These are phyloP conservation scores for Pharnaceum exiguum DNA, from an alignment of 148 eudicot species.

Conservation along the genomic window DNA sequence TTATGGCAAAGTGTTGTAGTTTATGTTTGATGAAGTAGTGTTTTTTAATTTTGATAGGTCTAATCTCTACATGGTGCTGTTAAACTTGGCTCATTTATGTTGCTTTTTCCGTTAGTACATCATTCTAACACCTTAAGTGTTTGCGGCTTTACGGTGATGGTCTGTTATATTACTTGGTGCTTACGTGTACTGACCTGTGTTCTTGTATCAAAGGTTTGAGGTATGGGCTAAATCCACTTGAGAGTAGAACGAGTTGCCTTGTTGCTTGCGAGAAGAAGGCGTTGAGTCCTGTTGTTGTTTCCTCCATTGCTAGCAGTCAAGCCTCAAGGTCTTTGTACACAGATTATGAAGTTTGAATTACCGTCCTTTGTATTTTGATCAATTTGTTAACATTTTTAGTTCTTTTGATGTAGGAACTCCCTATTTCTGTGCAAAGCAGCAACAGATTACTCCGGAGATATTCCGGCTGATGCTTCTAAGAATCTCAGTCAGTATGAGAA, in stretches of 20 bases:
- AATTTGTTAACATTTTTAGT: not conserved
- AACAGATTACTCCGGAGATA: conserved; percentile 71
- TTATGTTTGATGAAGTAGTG: too few species aligned
- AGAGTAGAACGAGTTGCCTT: conserved; percentile 35
- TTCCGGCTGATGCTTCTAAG: conserved; percentile 40
- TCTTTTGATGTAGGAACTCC: conserved; percentile 37
- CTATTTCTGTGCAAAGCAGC: conserved; percentile 69
- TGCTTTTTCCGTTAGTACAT: too few species aligned
- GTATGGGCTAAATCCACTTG: conserved; percentile 29
- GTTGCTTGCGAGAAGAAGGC: conserved; percentile 30
- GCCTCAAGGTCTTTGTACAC: conserved; percentile 38
- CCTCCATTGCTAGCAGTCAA: conserved; percentile 19
- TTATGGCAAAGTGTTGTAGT: too few species aligned
- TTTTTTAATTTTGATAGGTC: conserved; percentile 20
- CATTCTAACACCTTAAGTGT: too few species aligned
- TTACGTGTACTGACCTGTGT: too few species aligned
- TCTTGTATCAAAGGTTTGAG: too few species aligned
- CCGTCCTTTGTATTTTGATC: too few species aligned
- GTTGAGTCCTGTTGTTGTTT: conserved; percentile 25
- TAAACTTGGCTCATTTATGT: too few species aligned
- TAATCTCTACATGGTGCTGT: too few species aligned
- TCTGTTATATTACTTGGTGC: too few species aligned
- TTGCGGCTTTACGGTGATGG: too few species aligned
- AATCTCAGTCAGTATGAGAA: conserved; percentile 72
- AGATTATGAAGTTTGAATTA: not conserved